Conservation (phyloP, 2,329 filamentous ascomycete genomes). For the Pseudogymnoascus verrucosus region DNA sequence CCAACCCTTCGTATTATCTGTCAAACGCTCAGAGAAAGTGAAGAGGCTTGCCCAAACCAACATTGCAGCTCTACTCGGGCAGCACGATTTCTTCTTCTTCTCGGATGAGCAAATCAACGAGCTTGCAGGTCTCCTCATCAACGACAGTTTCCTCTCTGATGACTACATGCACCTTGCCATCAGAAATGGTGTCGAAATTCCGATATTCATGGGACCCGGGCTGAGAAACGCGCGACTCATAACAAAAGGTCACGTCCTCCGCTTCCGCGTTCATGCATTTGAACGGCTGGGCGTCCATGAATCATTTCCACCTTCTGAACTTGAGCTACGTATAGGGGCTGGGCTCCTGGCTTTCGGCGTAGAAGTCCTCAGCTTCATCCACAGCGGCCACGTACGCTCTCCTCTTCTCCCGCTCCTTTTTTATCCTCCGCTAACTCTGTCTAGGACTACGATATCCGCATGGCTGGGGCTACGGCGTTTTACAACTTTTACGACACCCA, state of each 20-base stretch:
- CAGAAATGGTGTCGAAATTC: neutral
- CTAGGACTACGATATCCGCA: constrained; percentile 57
- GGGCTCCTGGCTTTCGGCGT: neutral
- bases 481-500: constrained; percentile 37
- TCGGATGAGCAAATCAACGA: constrained; percentile 27
- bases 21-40: neutral
- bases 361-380: neutral
- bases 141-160: neutral
- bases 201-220: neutral
- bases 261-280: neutral
- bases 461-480: constrained; percentile 51
- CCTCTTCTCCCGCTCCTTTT: neutral
- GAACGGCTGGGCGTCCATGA: neutral
- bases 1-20: neutral
- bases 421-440: constrained; percentile 4
- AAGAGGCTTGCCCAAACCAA: neutral
- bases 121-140: constrained; percentile 19
- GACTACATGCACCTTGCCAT: neutral
- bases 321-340: neutral
- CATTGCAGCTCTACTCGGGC: neutral
- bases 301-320: neutral
- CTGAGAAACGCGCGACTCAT: constrained; percentile 3
- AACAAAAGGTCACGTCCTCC: neutral
- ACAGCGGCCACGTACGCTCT: neutral
- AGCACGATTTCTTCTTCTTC: constrained; percentile 24